These are phyloP conservation scores for Tuber indicum DNA, from an alignment of 495 filamentous ascomycete species.

Conservation along the genomic window DNA sequence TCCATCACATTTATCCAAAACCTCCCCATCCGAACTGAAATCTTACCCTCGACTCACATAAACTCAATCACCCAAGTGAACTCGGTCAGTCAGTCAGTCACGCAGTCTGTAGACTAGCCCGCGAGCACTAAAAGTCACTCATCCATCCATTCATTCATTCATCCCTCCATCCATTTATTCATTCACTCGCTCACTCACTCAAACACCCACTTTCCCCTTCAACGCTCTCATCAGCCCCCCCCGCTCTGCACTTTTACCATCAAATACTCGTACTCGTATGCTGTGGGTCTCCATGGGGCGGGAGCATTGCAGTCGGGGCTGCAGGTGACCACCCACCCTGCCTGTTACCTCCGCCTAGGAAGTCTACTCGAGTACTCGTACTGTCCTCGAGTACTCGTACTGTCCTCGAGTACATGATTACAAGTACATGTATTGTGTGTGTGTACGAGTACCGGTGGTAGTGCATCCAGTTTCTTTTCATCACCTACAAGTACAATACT, in stretches of 20 bases:
- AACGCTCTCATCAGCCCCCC: not conserved
- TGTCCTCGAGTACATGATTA: conserved; percentile 8
- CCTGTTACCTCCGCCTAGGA: not conserved
- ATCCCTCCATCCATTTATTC: not conserved
- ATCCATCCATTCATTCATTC: not conserved
- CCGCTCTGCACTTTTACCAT: not conserved
- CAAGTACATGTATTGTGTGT: conserved; percentile 30
- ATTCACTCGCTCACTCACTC: not conserved
- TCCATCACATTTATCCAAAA: conserved; percentile 20
- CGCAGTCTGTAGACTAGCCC: not conserved
- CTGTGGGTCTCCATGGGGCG: conserved; percentile 38
- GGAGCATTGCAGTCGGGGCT: conserved; percentile 34
- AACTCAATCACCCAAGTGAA: conserved; percentile 4
- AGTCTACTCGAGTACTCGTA: not conserved
- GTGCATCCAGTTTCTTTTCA: conserved; percentile 19
- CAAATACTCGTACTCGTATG: too few species aligned
- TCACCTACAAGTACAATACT: conserved; percentile 8
- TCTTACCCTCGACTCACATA: not conserved
- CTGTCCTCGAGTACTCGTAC: not conserved
- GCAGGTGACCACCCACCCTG: conserved; percentile 31
- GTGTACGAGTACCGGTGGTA: too few species aligned
- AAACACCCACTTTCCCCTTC: not conserved
- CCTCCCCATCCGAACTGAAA: conserved; percentile 1
- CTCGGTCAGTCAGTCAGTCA: not conserved
- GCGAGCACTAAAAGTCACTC: not conserved